phyloP scores from a whole-genome alignment of 2,329 filamentous ascomycete species.

The Lachnellula occidentalis region DNA sequence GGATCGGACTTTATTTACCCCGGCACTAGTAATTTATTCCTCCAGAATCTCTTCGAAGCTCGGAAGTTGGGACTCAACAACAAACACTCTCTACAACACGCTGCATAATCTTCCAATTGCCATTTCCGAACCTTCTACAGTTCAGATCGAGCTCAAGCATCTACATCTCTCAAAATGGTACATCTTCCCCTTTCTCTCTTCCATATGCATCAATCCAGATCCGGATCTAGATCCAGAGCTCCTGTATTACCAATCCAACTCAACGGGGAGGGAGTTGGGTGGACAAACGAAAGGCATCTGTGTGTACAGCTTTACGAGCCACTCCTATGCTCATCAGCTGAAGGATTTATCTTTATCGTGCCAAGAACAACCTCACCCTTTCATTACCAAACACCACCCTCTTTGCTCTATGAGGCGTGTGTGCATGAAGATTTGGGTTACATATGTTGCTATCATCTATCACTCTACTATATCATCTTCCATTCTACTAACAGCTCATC shows the following conservation, averaged over 20 bases:
- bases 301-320: constrained; percentile 45
- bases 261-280: too few relatives aligned
- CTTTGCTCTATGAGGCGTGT: constrained; percentile 43
- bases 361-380: constrained; percentile 35
- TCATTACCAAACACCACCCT: constrained; percentile 58
- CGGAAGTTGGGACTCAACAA: too few relatives aligned
- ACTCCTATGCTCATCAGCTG: constrained; percentile 39
- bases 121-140: not conserved
- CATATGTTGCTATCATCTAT: too few relatives aligned
- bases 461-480: too few relatives aligned
- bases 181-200: not conserved
- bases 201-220: not conserved
- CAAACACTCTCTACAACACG: not conserved
- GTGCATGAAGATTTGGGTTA: constrained; percentile 61
- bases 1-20: too few relatives aligned
- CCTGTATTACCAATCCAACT: not conserved
- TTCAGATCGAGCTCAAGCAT: not conserved
- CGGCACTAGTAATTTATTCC: constrained; percentile 10
- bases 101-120: constrained; percentile 6
- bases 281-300: constrained; percentile 36
- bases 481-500: not conserved
- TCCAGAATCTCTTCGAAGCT: constrained; percentile 24
- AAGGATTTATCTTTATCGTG: constrained; percentile 44
- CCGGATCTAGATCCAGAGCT: not conserved
- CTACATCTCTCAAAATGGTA: constrained; percentile 19